These are phyloP conservation scores for Stropharia rugosoannulata DNA, from an alignment of 768 basidiomycete species.

Conservation along the genomic window DNA sequence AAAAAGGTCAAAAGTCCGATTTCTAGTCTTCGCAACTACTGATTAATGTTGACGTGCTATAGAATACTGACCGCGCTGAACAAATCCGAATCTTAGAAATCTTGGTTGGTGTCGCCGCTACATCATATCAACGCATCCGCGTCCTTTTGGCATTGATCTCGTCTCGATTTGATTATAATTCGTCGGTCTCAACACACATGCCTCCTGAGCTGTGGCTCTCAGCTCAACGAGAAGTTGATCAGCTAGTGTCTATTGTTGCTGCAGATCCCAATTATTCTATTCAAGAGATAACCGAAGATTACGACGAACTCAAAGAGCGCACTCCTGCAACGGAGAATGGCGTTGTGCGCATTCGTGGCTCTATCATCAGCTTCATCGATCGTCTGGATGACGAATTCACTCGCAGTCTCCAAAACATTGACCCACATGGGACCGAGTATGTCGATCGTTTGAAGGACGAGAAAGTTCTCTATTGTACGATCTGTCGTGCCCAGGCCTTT, in stretches of 20 bases:
- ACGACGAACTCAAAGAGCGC: slow-evolving; percentile 88
- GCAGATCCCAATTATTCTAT: slow-evolving; percentile 75
- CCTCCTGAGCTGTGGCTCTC: slow-evolving; percentile 89
- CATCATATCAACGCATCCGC: slow-evolving; percentile 90
- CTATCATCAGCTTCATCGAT: slow-evolving; percentile 94
- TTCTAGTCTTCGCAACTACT: background rate
- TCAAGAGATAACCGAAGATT: slow-evolving; percentile 85
- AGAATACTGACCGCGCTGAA: slow-evolving; percentile 97
- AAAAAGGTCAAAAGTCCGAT: slow-evolving; percentile 71
- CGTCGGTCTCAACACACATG: slow-evolving; percentile 83
- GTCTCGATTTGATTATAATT: slow-evolving; percentile 96
- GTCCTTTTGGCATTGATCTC: slow-evolving; percentile 93
- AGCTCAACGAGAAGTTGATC: slow-evolving; percentile 86
- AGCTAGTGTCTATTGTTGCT: slow-evolving; percentile 78
- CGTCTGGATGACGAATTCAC: slow-evolving; percentile 98
- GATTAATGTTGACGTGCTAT: background rate
- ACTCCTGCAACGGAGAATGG: slow-evolving; percentile 71
- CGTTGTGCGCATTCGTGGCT: slow-evolving; percentile 86
- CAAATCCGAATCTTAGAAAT: slow-evolving; percentile 91
- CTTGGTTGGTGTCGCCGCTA: slow-evolving; percentile 80
- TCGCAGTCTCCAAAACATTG: slow-evolving; percentile 94
- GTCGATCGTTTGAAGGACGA: slow-evolving; percentile 96
- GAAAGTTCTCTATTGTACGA: slow-evolving; percentile 89
- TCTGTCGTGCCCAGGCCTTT: slow-evolving; percentile 88
- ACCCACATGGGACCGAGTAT: slow-evolving; percentile 99